Evolutionary conservation across 2,329 filamentous ascomycete species (phyloP), one percentile per base, ranked within the genome.

Genomic region (Aureobasidium subglaciale): DNA sequence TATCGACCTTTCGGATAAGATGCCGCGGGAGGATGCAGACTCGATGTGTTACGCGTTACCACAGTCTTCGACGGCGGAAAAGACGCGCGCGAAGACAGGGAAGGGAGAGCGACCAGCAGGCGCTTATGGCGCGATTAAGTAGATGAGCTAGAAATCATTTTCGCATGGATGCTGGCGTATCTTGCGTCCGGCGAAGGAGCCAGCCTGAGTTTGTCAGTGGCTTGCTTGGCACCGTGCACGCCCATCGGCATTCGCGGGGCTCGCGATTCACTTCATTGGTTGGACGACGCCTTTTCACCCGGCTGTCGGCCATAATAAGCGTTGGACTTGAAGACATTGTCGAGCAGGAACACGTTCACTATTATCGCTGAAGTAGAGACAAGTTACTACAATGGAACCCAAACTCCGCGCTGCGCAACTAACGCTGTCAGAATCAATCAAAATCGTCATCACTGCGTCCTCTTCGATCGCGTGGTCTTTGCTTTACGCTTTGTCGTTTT

Each of bases 81-180:
- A 37, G 32, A 24, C 29, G 22, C 27, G 50, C 37, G 50, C 38
- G 50, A 42, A 43, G 50, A 54, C 27, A n/a, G 29, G 29, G 27
- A 32, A 10, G 7, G 30, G 10, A 5, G 38, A 43, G 50, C 50
- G 18, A 38, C 50, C 50, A 54, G 34, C 37, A 34, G 50, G 50
- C 50, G 50, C 50, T 43, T 32, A 43, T 27, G 37, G 29, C 38
- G 37, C 50, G 30, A 34, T 43, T 54, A 54, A 54, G 38, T 54
- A 43, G 50, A 54, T 16, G 38, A 24, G 40, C 37, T 54, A 35
- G 50, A 43, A 54, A 54, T 54, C 50, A 54, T 54, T 54, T 54
- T 54, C 34, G 50, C 50, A 54, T 54, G 50, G 49, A 35, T 43
- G 38, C 22, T 54, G 50, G 45, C 46, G 46, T 52, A 35, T 52